phyloP scores from a whole-genome alignment of 1,284 basidiomycete genomes.

The Boletus albobrunnescens region DNA sequence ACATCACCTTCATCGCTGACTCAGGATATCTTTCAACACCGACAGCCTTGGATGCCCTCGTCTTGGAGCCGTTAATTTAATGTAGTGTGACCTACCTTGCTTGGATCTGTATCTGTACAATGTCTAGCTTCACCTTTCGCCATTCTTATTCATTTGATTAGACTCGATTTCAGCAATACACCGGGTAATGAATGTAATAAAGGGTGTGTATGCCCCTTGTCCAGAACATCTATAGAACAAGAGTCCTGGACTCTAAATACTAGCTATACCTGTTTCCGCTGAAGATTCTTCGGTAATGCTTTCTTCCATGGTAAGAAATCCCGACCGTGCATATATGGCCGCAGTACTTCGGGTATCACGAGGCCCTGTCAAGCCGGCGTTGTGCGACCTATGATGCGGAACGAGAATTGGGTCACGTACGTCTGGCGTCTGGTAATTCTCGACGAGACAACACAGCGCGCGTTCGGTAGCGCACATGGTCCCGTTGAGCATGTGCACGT shows the following conservation, averaged over 20 bases:
- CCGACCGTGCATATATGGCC: constrained; percentile 94
- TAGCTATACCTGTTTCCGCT: constrained; percentile 53
- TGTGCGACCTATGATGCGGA: neutral
- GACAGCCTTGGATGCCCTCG: no score
- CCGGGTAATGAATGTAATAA: neutral
- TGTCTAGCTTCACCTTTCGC: neutral
- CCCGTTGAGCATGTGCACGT: constrained; percentile 97
- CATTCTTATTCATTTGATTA: neutral
- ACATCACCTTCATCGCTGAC: neutral
- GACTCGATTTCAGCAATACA: constrained; percentile 6
- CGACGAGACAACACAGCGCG: constrained; percentile 94
- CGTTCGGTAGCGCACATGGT: constrained; percentile 97
- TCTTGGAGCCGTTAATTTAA: constrained; percentile 21
- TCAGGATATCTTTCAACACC: constrained; percentile 10
- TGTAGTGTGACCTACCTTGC: constrained; percentile 12
- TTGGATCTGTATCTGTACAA: constrained; percentile 28
- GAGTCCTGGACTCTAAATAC: neutral
- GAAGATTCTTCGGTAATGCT: constrained; percentile 75
- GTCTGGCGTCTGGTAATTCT: constrained; percentile 96
- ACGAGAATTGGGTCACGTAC: constrained; percentile 42
- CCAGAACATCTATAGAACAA: neutral
- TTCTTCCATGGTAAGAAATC: constrained; percentile 89
- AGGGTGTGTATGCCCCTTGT: neutral
- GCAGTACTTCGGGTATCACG: constrained; percentile 81
- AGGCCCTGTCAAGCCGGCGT: constrained; percentile 57